phyloP scores from a whole-genome alignment of 2,329 filamentous ascomycete genomes.

The Pseudogymnoascus sp. region DNA sequence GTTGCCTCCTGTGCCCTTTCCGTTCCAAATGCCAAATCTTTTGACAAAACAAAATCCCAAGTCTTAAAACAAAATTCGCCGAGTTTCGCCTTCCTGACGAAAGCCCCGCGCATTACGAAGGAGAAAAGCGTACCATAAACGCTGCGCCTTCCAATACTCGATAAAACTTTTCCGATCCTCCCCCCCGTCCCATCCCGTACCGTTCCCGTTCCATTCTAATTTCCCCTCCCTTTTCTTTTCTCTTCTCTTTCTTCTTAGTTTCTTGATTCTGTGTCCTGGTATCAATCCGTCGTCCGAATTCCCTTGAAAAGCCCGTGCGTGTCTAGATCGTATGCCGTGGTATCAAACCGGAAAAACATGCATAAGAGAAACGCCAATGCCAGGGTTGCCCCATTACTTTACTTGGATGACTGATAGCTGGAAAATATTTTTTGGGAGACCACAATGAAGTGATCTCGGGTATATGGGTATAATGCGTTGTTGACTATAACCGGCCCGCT shows the following conservation, averaged over 20 bases:
- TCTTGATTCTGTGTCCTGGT: slow-evolving; percentile 1
- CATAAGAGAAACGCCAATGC: slow-evolving; percentile 7
- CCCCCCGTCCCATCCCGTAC: neutral
- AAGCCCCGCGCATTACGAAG: slow-evolving; percentile 1
- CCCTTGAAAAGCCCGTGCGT: slow-evolving; percentile 7
- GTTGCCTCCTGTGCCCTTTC: slow-evolving; percentile 3
- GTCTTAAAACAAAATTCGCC: slow-evolving; percentile 3
- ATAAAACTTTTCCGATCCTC: neutral
- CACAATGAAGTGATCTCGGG: slow-evolving; percentile 4
- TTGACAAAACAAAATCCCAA: neutral
- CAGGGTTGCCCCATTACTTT: slow-evolving; percentile 7
- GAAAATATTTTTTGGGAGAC: slow-evolving; percentile 6
- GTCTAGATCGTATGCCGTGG: slow-evolving; percentile 1
- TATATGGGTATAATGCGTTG: slow-evolving; percentile 7
- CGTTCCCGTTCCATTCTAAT: neutral
- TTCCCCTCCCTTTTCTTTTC: neutral
- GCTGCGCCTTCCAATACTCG: neutral
- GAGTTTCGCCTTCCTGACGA: slow-evolving; percentile 5
- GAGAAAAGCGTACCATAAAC: neutral
- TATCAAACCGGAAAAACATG: slow-evolving; percentile 4
- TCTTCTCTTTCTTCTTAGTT: neutral
- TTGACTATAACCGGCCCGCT: slow-evolving; percentile 5
- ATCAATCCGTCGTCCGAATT: slow-evolving; percentile 8
- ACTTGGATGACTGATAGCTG: slow-evolving; percentile 6
- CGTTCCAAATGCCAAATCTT: slow-evolving; percentile 6